Conservation (phyloP, 2,329 filamentous ascomycete species). For the Hypoxylon sp. region DNA sequence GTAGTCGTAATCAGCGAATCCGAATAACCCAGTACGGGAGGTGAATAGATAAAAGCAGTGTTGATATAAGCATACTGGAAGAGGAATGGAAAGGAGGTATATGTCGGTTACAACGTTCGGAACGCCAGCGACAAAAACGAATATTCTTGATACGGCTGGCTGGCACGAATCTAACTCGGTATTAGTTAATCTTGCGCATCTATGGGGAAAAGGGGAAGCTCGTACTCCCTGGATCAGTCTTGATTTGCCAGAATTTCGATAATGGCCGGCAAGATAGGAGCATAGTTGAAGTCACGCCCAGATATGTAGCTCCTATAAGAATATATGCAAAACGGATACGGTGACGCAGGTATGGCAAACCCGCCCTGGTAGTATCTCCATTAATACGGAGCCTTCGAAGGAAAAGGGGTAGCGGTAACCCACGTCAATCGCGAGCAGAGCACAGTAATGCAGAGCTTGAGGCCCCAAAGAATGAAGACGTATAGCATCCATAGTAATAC, state of each 20-base stretch:
- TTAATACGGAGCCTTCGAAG: neutral
- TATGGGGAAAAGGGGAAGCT: neutral
- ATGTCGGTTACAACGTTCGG: slow-evolving; percentile 63
- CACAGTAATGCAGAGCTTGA: slow-evolving; percentile 52
- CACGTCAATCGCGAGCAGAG: slow-evolving; percentile 54
- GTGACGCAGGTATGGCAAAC: neutral
- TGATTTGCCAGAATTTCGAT: slow-evolving; percentile 65
- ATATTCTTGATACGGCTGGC: slow-evolving; percentile 60
- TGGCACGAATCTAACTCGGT: slow-evolving; percentile 57
- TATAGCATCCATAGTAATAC: slow-evolving; percentile 54
- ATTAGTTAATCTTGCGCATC: neutral
- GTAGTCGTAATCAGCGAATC: neutral
- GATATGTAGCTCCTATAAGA: slow-evolving; percentile 60
- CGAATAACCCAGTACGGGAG: neutral
- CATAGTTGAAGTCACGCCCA: slow-evolving; percentile 59
- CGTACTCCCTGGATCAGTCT: slow-evolving; percentile 62
- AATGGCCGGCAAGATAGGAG: slow-evolving; percentile 63
- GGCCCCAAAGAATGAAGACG: slow-evolving; percentile 52
- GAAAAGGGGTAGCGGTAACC: slow-evolving; percentile 26
- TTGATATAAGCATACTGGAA: slow-evolving; percentile 54
- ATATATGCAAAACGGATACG: slow-evolving; percentile 57
- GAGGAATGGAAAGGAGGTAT: slow-evolving; percentile 64
- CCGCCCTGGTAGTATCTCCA: neutral
- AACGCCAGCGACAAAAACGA: slow-evolving; percentile 60
- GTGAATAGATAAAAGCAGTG: neutral